Evolutionary conservation across 2,329 filamentous ascomycete genomes (phyloP).

Genomic region (Pyricularia grisea): DNA sequence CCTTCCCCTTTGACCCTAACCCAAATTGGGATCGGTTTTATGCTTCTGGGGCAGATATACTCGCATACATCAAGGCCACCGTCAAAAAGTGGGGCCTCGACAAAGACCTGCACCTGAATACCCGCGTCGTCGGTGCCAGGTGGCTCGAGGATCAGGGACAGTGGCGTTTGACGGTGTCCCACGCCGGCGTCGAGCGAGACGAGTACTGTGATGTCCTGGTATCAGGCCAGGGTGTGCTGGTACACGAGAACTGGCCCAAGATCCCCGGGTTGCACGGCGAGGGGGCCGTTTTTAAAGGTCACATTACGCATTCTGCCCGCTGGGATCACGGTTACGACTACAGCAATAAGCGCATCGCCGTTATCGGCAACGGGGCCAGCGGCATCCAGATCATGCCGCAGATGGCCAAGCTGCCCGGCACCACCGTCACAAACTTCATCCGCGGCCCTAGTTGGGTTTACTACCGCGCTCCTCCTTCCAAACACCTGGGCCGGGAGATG

Average conservation of each 20-base stretch:
- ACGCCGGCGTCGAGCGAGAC: neutral
- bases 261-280: slow-evolving; percentile 23
- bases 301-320: slow-evolving; percentile 40
- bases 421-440: slow-evolving; percentile 24
- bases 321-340: slow-evolving; percentile 42
- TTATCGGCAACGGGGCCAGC: slow-evolving; percentile 48
- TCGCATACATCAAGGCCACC: slow-evolving; percentile 35
- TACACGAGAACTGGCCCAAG: slow-evolving; percentile 42
- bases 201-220: neutral
- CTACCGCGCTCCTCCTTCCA: slow-evolving; percentile 24
- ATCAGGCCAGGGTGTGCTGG: neutral
- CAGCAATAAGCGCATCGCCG: slow-evolving; percentile 38
- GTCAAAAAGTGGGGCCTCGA: neutral
- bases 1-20: slow-evolving; percentile 52
- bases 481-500: slow-evolving; percentile 26
- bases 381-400: slow-evolving; percentile 41
- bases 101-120: slow-evolving; percentile 9
- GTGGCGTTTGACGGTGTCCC: slow-evolving; percentile 19
- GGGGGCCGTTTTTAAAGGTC: slow-evolving; percentile 34
- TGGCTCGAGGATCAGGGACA: slow-evolving; percentile 33
- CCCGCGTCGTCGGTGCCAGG: slow-evolving; percentile 29
- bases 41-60: slow-evolving; percentile 43
- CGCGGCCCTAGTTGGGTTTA: slow-evolving; percentile 32
- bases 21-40: slow-evolving; percentile 50
- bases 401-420: slow-evolving; percentile 19